A percentile compares a stretch with the other conserved stretches of the same genome.
Conservation (phyloP, 495 filamentous ascomycete genomes). For the Podospora anserina region DNA sequence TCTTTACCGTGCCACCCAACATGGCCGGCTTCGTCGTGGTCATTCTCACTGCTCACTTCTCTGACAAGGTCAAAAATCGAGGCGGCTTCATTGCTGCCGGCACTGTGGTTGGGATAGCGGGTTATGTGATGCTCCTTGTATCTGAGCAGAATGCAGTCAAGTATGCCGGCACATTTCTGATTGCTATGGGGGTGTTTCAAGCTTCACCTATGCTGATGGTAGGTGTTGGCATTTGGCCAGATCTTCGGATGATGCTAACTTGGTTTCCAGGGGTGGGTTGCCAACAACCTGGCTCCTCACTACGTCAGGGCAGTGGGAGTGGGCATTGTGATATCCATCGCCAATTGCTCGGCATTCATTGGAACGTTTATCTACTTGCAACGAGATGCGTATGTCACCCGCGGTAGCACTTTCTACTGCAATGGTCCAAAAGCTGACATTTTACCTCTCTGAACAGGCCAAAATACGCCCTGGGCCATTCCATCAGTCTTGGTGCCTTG, state of each 20-base stretch:
- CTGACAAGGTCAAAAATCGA: slow-evolving; percentile 46
- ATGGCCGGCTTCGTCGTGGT: slow-evolving; percentile 47
- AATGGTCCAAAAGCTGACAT: not conserved
- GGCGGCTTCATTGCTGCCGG: slow-evolving; percentile 53
- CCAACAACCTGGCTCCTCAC: slow-evolving; percentile 47
- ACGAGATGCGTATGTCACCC: slow-evolving; percentile 40
- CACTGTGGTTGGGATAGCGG: slow-evolving; percentile 44
- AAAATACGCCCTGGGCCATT: slow-evolving; percentile 44
- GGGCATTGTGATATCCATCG: slow-evolving; percentile 39
- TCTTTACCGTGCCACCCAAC: slow-evolving; percentile 56
- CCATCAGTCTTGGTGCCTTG: slow-evolving; percentile 46
- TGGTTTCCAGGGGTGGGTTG: slow-evolving; percentile 33
- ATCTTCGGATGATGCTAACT: slow-evolving; percentile 7
- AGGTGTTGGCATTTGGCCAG: not conserved
- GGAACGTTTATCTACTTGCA: slow-evolving; percentile 50
- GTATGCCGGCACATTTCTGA: slow-evolving; percentile 58
- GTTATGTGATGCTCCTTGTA: slow-evolving; percentile 56
- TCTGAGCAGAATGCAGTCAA: slow-evolving; percentile 46
- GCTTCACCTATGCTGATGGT: slow-evolving; percentile 55
- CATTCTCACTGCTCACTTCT: slow-evolving; percentile 45
- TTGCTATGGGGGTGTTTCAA: slow-evolving; percentile 59
- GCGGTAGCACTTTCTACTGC: not conserved
- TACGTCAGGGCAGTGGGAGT: slow-evolving; percentile 49
- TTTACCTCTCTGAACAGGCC: slow-evolving; percentile 28
- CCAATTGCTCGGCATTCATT: slow-evolving; percentile 52